Base-by-base conservation (phyloP, 163 green algal species). In the Prototheca cutis region DNA sequence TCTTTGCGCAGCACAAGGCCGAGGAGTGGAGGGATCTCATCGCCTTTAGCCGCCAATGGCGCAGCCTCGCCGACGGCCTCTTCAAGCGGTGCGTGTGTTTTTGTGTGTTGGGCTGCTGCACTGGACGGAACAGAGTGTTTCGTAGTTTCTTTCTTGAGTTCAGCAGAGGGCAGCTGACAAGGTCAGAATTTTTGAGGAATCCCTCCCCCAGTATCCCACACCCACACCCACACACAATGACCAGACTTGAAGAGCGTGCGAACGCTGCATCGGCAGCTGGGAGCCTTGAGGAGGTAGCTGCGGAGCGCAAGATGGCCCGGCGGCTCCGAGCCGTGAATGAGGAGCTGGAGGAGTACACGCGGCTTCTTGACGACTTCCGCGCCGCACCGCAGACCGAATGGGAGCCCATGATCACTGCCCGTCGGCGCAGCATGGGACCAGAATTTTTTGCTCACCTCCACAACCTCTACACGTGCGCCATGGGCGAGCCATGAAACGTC, bases 21-120 rank as follows among this genome's bases (percentile, higher is more conserved):
- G 63, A 63, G 3, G 80, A 89, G 19, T 91, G 80, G 80, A 71
- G 75, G 25, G 82, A 83, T 54, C 80, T 93, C 2, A 86, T 93
- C 10, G 80, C 78, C 2, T 79, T 78, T 61, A 88, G 78, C 66
- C 70, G 62, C 32, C 74, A 88, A 60, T 93, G 84, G 84, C 59
- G 66, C 4, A 58, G 40, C 6, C 67, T 92, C n/a, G 63, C 69
- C 8, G 36, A 53, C 28, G 63, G 70, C 30, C 76, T 88, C 25
- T 71, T 84, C 29, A 33, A 60, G 6, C 68, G 71, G 67, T 75
- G 54, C 4, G 28, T 19, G 40, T n/a, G n/a, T n/a, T n/a, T n/a
- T n/a, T n/a, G n/a, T n/a, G n/a, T n/a, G n/a, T n/a, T n/a, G n/a
- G n/a, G n/a, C n/a, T n/a, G n/a, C n/a, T n/a, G n/a, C n/a, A n/a